Base-by-base conservation (phyloP, 2,329 filamentous ascomycete species). In the Diaporthe capsici region DNA sequence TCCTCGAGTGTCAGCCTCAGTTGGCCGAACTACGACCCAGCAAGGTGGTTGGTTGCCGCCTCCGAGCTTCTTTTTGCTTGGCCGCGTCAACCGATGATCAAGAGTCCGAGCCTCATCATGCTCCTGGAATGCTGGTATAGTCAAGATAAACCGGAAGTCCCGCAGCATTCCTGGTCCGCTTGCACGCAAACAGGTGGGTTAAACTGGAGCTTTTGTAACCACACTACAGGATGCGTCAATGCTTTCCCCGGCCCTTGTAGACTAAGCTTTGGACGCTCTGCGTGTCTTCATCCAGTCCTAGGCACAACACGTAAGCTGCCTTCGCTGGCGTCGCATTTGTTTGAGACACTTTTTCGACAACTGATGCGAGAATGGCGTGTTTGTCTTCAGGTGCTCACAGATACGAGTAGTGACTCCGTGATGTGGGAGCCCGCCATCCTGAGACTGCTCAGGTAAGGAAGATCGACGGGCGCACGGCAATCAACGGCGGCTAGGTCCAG, bases 31-130 rank as follows among this genome's bases (percentile, higher is more conserved):
- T 12, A 9, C 12, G 17, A 22, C 25, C 31, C 31, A 37, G 31
- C 31, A 6, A n/a, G 13, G 4, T n/a, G 55, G 28, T 37, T 34
- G 17, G 17, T 58, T 20, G 55, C 13, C 10, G 1, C 31, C 6
- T 13, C 3, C 31, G 20, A 58, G 17, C 15, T 20, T 57, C 13
- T 57, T 57, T 58, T 58, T 58, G 5, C 55, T 37, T 58, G 55
- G 28, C 28, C 55, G 55, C 55, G 31, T 58, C 55, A 58, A 58
- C 55, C 55, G 31, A 58, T 58, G 55, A 58, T 58, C 31, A 58
- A 58, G 3, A 22, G 31, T 58, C 55, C 31, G 20, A 58, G 31
- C 31, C 8, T 58, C 55, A 58, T 58, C 55, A 58, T 9, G 15
- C 55, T 3, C 28, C 13, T 8, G 2, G 2, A 5, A 22, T 37